Evolutionary conservation across 352 stramenopile genomes (phyloP).

Genomic region (Phytopythium sindhum): DNA sequence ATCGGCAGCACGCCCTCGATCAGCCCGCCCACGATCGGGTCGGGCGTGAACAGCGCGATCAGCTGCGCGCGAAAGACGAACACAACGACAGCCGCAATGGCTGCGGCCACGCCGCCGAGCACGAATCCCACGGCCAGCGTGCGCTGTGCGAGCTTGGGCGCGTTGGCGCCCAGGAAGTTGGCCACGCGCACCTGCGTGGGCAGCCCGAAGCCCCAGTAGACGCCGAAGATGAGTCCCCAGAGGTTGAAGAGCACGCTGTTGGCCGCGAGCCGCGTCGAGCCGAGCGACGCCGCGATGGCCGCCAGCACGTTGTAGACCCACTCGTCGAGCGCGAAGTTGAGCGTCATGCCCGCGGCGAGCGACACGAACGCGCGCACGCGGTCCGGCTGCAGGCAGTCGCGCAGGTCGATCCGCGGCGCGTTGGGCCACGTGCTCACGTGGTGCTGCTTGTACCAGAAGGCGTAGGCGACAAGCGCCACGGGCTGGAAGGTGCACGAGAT

Average conservation of each 20-base stretch:
- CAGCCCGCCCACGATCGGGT: constrained; percentile 38
- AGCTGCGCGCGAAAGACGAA: constrained; percentile 47
- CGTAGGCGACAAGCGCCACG: constrained; percentile 58
- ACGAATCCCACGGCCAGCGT: constrained; percentile 65
- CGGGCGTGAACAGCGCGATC: constrained; percentile 65
- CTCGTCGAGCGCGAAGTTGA: constrained; percentile 75
- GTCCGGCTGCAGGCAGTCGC: constrained; percentile 54
- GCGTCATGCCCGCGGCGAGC: constrained; percentile 70
- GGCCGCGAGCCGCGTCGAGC: constrained; percentile 57
- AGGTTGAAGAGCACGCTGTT: constrained; percentile 84
- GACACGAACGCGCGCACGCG: constrained; percentile 63
- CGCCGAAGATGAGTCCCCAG: constrained; percentile 75
- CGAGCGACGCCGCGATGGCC: constrained; percentile 61
- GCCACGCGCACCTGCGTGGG: constrained; percentile 72
- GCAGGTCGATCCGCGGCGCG: constrained; percentile 39
- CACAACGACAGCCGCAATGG: constrained; percentile 46
- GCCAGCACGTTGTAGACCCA: constrained; percentile 81
- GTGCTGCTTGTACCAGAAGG: constrained; percentile 78
- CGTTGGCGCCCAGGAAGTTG: constrained; percentile 73
- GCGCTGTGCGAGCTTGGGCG: constrained; percentile 47
- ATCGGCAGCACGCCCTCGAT: constrained; percentile 61
- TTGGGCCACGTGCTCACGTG: constrained; percentile 75
- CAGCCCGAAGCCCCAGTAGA: constrained; percentile 85
- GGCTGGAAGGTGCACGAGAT: constrained; percentile 75
- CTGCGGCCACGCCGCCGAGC: constrained; percentile 48